Evolutionary conservation across 371 early-diverging fungal genomes (phyloP).

Genomic region (Mucor piriformis): DNA sequence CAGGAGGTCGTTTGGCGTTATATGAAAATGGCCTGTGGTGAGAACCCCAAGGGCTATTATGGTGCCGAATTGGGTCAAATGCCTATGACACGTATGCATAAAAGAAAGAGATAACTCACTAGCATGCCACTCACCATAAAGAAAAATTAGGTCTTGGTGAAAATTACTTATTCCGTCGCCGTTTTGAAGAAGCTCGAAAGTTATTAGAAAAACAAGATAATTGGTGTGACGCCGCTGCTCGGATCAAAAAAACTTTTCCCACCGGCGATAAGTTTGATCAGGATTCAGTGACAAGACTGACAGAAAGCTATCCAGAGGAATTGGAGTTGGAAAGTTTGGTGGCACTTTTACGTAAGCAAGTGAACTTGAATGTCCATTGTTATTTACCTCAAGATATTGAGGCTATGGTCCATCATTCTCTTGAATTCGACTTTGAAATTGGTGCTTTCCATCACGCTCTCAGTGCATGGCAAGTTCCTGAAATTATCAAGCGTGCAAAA

Average conservation of each 20-base stretch:
- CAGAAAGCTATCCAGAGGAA: constrained; percentile 55
- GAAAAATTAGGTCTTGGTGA: constrained; percentile 68
- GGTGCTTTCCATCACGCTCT: constrained; percentile 72
- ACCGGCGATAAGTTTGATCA: constrained; percentile 17
- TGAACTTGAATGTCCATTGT: constrained; percentile 63
- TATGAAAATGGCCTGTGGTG: constrained; percentile 91
- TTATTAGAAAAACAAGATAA: constrained; percentile 68
- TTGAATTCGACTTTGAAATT: constrained; percentile 68
- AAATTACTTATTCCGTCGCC: constrained; percentile 68
- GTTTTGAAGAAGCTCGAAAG: constrained; percentile 65
- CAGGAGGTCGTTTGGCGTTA: constrained; percentile 67
- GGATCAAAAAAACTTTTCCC: constrained; percentile 30
- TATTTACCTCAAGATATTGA: constrained; percentile 58
- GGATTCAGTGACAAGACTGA: constrained; percentile 26
- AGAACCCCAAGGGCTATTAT: constrained; percentile 72
- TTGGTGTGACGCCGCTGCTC: constrained; percentile 74
- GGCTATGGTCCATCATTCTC: constrained; percentile 62
- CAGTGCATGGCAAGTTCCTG: constrained; percentile 65
- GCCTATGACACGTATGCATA: constrained; percentile 47
- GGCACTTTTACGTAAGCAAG: constrained; percentile 59
- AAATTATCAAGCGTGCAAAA: constrained; percentile 53
- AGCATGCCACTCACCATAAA: no score
- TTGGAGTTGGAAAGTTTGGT: constrained; percentile 54
- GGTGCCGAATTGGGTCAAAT: constrained; percentile 33
- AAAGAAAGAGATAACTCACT: neutral